Conservation (phyloP, 495 filamentous ascomycete genomes). For the Trichodelitschia bisporula region DNA sequence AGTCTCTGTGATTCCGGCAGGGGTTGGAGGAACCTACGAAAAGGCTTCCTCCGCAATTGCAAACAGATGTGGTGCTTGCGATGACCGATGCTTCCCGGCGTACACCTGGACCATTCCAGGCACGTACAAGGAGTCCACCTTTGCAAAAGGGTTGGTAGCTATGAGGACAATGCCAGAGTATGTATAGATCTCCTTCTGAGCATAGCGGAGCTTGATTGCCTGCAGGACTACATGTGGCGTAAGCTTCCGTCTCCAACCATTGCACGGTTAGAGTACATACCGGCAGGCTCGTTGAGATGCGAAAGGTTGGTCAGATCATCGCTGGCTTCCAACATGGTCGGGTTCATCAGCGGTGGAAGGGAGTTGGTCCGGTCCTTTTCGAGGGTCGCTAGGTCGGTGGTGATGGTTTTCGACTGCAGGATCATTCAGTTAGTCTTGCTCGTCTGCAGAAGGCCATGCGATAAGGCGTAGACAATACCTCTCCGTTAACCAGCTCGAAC, state of each 20-base stretch:
- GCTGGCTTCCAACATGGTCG: slow-evolving; percentile 91
- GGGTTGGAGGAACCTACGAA: slow-evolving; percentile 34
- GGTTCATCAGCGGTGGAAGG: slow-evolving; percentile 91
- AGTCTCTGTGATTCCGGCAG: neutral
- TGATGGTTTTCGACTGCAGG: slow-evolving; percentile 45
- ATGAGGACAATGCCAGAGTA: slow-evolving; percentile 98
- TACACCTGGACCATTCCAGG: slow-evolving; percentile 99
- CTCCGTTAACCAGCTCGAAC: slow-evolving; percentile 75
- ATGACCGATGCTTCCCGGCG: slow-evolving; percentile 86
- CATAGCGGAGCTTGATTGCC: slow-evolving; percentile 92
- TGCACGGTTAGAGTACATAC: slow-evolving; percentile 23
- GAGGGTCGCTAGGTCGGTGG: slow-evolving; percentile 57
- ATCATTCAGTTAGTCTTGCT: neutral
- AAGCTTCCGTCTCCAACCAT: too few species aligned
- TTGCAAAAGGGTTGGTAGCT: slow-evolving; percentile 92
- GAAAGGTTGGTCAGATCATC: slow-evolving; percentile 96
- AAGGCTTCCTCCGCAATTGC: slow-evolving; percentile 98
- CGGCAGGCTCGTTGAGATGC: slow-evolving; percentile 94
- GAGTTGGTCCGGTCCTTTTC: slow-evolving; percentile 43
- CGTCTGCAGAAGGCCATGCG: slow-evolving; percentile 6
- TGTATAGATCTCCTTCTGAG: slow-evolving; percentile 98
- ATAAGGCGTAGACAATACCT: slow-evolving; percentile 28
- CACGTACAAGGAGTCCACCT: slow-evolving; percentile 95
- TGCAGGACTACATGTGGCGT: slow-evolving; percentile 47
- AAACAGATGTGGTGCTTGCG: slow-evolving; percentile 93